Percentiles rank a stretch among this genome's conserved stretches.
Conservation (phyloP, 108 stramenopile genomes). For the Discostella pseudostelligera region DNA sequence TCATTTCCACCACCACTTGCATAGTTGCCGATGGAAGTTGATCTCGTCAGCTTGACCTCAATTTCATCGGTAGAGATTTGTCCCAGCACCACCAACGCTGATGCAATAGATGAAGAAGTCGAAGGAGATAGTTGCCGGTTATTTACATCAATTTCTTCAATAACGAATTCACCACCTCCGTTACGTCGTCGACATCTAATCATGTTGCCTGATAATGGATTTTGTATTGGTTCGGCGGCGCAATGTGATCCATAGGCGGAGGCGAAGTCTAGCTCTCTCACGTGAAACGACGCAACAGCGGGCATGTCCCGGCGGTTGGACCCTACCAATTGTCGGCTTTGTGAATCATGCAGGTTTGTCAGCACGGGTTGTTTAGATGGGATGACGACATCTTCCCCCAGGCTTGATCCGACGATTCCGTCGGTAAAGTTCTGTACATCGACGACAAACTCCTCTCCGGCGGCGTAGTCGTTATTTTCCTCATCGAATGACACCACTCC, state of each 20-base stretch:
- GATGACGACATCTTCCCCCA: neutral
- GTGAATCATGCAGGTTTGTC: no score
- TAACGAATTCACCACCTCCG: conserved; percentile 31
- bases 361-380: neutral
- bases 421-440: conserved; percentile 10
- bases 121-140: neutral
- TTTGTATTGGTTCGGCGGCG: conserved; percentile 43
- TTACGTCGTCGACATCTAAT: conserved; percentile 48
- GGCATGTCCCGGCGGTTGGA: neutral
- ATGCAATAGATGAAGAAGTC: neutral
- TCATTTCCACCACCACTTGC: conserved; percentile 9
- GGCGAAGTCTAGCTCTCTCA: conserved; percentile 14
- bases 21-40: conserved; percentile 14
- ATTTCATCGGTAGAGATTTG: conserved; percentile 57
- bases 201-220: conserved; percentile 74
- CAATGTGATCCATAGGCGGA: conserved; percentile 8
- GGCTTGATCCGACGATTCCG: neutral
- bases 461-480: neutral
- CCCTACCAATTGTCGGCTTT: neutral
- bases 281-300: conserved; percentile 16
- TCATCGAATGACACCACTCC: neutral
- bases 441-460: neutral
- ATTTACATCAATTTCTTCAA: conserved; percentile 49
- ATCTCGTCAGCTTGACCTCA: conserved; percentile 45
- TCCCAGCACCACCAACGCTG: conserved; percentile 43